These are phyloP conservation scores for Castanopsis chinensis DNA, from an alignment of 306 rosid species.

Conservation along the genomic window DNA sequence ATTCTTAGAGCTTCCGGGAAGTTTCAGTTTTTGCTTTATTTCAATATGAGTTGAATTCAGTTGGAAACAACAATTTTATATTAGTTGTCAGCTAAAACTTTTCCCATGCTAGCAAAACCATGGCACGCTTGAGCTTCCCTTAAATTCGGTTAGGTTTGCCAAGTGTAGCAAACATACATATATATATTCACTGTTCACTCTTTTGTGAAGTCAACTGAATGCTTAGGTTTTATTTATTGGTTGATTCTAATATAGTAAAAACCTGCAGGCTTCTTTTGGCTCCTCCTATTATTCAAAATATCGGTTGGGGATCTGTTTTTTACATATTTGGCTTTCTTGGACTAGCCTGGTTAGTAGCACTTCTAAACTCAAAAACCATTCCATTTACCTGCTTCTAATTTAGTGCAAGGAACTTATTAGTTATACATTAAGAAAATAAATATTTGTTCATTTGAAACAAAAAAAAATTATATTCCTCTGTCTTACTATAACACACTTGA, in stretches of 20 bases:
- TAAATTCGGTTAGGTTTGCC: neutral
- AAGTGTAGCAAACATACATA: neutral
- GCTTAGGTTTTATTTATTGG: neutral
- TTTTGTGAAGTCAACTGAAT: neutral
- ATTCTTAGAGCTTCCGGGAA: neutral
- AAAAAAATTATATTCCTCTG: neutral
- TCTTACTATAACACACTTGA: neutral
- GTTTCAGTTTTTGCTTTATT: neutral
- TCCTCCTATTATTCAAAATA: conserved; percentile 84
- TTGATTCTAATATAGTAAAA: conserved; percentile 24
- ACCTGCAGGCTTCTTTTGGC: conserved; percentile 84
- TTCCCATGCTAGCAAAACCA: neutral
- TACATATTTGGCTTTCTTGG: conserved; percentile 79
- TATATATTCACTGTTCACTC: neutral
- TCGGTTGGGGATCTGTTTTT: conserved; percentile 95
- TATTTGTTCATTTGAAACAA: neutral
- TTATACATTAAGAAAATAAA: neutral
- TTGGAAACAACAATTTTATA: neutral
- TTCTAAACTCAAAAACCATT: conserved; percentile 8
- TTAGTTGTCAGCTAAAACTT: neutral
- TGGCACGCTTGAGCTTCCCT: neutral
- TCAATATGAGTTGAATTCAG: neutral
- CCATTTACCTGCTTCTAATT: conserved; percentile 1
- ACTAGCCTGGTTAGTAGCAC: conserved; percentile 72
- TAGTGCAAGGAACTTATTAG: neutral